Evolutionary conservation across 140 eudicot genomes (phyloP), one percentile per base, ranked within the genome.

Genomic region (Ambrosia hybrid): DNA sequence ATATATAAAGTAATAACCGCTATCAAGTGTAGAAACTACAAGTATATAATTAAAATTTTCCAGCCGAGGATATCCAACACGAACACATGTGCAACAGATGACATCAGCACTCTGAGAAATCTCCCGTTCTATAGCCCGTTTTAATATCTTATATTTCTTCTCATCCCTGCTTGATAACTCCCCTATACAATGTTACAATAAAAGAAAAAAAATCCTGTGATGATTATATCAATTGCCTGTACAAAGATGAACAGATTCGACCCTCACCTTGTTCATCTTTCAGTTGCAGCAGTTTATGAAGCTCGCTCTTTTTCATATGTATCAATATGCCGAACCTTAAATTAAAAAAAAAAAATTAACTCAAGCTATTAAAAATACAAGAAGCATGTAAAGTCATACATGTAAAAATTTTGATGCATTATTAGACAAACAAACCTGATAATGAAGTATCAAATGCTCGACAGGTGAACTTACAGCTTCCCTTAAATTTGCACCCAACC

Each of bases 401-500:
- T 17, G 16, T 15, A 9, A 0, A 66, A 0, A 45, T 17, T 17
- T 66, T 66, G 56, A 51, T 36, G 51, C 72, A 78, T n/a, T 14
- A 16, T 51, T 33, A 75, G 12, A 69, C 17, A 8, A 73, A 67
- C 87, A 74, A 39, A 95, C 99, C 99, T 95, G 99, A 80, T 95
- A 91, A 74, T 95, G 99, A 82, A 95, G 97, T n/a, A 97, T 91
- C 38, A 95, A 79, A 82, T 95, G 97, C 95, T 95, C 99, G 72
- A 95, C 97, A 53, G 97, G 99, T 34, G 99, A 95, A 82, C 99
- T 95, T 45, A 95, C 99, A 73, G 99, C 99, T 85, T 95, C 99
- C 86, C 99, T 88, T 58, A 97, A 95, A 78, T 95, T 95, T 2
- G 99, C 99, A 85, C 99, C 91, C 37, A 95, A 89, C 70, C 99